Percentiles rank a stretch among this genome's conserved stretches.
Conservation (phyloP, 2,329 filamentous ascomycete genomes). For the Stagonosporopsis chrysanthemi region DNA sequence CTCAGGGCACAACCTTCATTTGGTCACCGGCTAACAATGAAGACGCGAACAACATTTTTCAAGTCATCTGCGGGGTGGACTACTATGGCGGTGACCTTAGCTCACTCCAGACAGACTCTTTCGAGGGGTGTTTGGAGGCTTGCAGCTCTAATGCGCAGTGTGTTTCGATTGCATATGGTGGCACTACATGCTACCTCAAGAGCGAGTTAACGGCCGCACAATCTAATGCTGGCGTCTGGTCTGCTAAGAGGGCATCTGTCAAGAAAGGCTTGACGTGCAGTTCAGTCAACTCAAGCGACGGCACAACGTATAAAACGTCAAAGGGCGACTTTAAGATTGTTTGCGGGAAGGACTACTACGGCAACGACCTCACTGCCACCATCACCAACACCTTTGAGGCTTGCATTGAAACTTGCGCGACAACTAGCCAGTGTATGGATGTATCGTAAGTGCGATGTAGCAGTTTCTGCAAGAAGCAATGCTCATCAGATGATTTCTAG, state of each 20-base stretch:
- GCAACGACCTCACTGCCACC: conserved; percentile 1
- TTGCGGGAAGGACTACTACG: conserved; percentile 9
- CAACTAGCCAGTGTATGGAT: conserved; percentile 1
- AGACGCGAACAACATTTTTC: not conserved
- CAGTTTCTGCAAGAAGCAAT: not conserved
- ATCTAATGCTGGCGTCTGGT: conserved; percentile 1
- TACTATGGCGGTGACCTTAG: conserved; percentile 7
- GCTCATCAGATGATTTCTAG: not conserved
- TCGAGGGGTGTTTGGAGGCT: not conserved
- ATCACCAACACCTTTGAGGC: conserved; percentile 2
- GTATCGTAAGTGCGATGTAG: conserved; percentile 1
- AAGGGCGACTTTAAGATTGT: conserved; percentile 7
- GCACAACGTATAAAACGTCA: not conserved
- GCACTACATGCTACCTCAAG: conserved; percentile 4
- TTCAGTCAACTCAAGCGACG: not conserved
- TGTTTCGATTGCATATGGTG: not conserved
- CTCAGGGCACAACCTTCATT: not conserved
- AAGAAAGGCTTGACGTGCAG: not conserved
- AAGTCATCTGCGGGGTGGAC: conserved; percentile 1
- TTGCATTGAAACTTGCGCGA: conserved; percentile 8
- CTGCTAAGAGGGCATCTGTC: not conserved
- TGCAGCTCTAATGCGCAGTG: not conserved
- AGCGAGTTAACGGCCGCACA: not conserved
- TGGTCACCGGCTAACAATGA: not conserved
- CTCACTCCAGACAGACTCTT: not conserved